phyloP scores from a whole-genome alignment of 176 grass and related monocot species.

The Alopecurus myosuroides region DNA sequence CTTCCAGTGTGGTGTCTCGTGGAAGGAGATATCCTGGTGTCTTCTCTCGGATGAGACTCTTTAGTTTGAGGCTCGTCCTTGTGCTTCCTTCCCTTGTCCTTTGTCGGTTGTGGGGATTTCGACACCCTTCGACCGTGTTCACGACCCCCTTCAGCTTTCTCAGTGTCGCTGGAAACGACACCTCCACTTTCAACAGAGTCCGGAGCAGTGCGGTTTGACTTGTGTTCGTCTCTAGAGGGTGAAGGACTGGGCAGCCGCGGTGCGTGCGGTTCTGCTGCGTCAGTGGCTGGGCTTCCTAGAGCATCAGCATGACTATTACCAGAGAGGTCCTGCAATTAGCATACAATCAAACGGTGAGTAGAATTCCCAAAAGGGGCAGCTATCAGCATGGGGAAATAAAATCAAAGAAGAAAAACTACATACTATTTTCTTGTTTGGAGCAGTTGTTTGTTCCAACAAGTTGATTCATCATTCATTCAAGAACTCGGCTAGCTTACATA shows the following conservation, averaged over 20 bases:
- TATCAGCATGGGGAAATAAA: background rate
- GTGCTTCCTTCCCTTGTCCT: constrained; percentile 27
- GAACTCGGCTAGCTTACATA: background rate
- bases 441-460: background rate
- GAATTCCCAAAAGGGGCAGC: background rate
- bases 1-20: constrained; percentile 21
- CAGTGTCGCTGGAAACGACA: constrained; percentile 3
- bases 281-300: background rate
- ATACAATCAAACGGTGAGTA: background rate
- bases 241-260: background rate
- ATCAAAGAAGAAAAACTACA: constrained; percentile 5
- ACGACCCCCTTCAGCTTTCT: background rate
- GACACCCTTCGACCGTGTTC: constrained; percentile 8
- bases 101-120: constrained; percentile 18
- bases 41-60: constrained; percentile 32
- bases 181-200: background rate
- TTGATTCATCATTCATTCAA: background rate
- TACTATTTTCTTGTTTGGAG: constrained; percentile 5
- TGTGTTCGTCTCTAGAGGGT: background rate
- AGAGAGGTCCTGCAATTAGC: background rate
- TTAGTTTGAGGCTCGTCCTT: constrained; percentile 11
- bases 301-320: background rate
- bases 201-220: background rate
- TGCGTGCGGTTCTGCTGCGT: background rate
- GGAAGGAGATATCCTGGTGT: constrained; percentile 20